Evolutionary conservation across 805 yeast genomes (phyloP).

Genomic region (Danielia oregonensis): DNA sequence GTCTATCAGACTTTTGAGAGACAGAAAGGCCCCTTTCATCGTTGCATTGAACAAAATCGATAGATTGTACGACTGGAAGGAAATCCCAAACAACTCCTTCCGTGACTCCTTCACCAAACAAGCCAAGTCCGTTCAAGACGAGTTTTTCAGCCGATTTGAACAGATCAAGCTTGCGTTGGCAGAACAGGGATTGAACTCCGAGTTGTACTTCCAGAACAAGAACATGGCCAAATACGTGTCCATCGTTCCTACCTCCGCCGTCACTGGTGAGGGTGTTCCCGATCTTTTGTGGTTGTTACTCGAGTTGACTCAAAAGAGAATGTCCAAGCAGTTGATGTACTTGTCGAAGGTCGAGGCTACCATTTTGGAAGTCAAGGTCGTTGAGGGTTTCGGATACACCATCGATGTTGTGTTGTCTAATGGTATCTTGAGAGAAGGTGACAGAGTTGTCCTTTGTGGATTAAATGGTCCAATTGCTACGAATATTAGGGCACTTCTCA

Average conservation of each 20-base stretch:
- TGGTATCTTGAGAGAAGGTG: conserved; percentile 94
- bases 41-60: conserved; percentile 97
- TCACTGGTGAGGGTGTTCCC: conserved; percentile 99
- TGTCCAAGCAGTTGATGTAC: conserved; percentile 98
- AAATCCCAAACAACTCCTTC: conserved; percentile 88
- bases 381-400: conserved; percentile 98
- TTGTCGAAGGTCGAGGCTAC: conserved; percentile 93
- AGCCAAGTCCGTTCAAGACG: conserved; percentile 79
- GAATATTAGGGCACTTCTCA: conserved; percentile 88
- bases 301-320: conserved; percentile 96
- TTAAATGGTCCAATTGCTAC: conserved; percentile 98
- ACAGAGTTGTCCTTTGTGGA: conserved; percentile 93
- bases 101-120: conserved; percentile 89
- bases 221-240: conserved; percentile 92
- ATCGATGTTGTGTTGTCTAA: conserved; percentile 97
- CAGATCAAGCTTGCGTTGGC: conserved; percentile 87
- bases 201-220: conserved; percentile 91
- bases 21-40: conserved; percentile 95
- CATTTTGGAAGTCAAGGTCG: conserved; percentile 92
- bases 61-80: conserved; percentile 93
- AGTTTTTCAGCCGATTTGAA: conserved; percentile 83
- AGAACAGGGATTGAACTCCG: conserved; percentile 98
- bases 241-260: conserved; percentile 97
- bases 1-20: conserved; percentile 86
- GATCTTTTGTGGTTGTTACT: conserved; percentile 93